These are phyloP conservation scores for Hanseniaspora pseudoguilliermondii DNA, from an alignment of 805 yeast species.

Conservation along the genomic window DNA sequence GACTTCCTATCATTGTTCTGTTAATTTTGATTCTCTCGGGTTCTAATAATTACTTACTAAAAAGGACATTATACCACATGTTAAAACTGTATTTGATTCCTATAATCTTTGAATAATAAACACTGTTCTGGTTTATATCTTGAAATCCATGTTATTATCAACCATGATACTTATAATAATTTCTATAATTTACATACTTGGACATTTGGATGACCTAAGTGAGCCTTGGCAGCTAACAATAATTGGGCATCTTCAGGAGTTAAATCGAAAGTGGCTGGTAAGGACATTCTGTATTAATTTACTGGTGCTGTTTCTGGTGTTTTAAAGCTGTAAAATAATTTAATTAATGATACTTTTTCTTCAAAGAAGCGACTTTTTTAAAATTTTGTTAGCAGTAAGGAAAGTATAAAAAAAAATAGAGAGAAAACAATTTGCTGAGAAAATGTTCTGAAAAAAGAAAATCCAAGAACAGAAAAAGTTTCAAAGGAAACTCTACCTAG, in stretches of 20 bases:
- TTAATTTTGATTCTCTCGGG: too few species aligned
- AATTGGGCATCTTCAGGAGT: slow-evolving; percentile 98
- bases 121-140: not conserved
- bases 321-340: slow-evolving; percentile 11
- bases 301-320: slow-evolving; percentile 20
- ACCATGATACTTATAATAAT: not conserved
- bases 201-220: slow-evolving; percentile 99
- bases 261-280: slow-evolving; percentile 80
- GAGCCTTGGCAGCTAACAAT: slow-evolving; percentile 98
- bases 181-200: slow-evolving; percentile 53
- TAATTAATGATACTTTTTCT: not conserved
- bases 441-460: not conserved
- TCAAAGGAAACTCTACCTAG: not conserved
- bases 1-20: too few species aligned
- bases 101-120: too few species aligned
- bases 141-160: not conserved
- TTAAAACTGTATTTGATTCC: too few species aligned
- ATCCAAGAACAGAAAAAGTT: not conserved
- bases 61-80: too few species aligned
- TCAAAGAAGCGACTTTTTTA: not conserved
- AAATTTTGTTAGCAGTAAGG: not conserved
- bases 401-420: not conserved
- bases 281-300: slow-evolving; percentile 42
- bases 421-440: not conserved
- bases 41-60: too few species aligned